Base-by-base conservation (phyloP, 2,329 filamentous ascomycete genomes). In the Colletotrichum neosansevieriae region DNA sequence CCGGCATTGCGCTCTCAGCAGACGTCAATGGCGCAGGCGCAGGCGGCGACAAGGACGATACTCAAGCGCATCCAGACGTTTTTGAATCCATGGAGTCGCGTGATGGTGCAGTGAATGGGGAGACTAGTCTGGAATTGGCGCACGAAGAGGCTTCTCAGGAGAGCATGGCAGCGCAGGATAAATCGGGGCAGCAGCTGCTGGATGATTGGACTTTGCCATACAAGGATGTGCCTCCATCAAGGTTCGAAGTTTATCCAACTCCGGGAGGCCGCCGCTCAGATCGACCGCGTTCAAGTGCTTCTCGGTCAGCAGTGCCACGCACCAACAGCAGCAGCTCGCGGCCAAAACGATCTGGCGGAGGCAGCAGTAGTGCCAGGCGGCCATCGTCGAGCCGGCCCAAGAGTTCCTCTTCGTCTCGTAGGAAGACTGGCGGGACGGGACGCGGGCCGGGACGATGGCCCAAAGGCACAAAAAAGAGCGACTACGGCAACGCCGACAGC, bases 211-310 rank as follows among this genome's bases (percentile, higher is more conserved):
- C 76, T 11, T 73, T 76, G 3, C 75, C 81, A 2, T 89, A 89
- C 74, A 80, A 80, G 13, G 78, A 82, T 54, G 91, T 96, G 29
- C 92, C 92, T 3, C 83, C 89, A 0, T 89, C 84, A 2, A 88
- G 93, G 38, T 97, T 94, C 77, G 91, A 94, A 73, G 88, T 96
- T 45, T 95, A 92, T 74, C 93, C 93, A 9, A 88, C 91, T 0
- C 81, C 80, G 11, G 79, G 79, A 1, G 79, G 82, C 58, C 83
- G 87, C 21, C 82, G 86, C 6, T 75, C 79, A 15, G 84, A 84
- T 50, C 81, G 85, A 15, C 75, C 81, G 11, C 81, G 85, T 19
- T 75, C 79, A 19, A 80, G 78, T 7, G 79, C 82, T 3, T 76
- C 77, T 44, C 79, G 84, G 19, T 77, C 82, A 3, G 74, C 81